phyloP scores from a whole-genome alignment of 495 filamentous ascomycete species.

The Talaromyces nanjingensis region DNA sequence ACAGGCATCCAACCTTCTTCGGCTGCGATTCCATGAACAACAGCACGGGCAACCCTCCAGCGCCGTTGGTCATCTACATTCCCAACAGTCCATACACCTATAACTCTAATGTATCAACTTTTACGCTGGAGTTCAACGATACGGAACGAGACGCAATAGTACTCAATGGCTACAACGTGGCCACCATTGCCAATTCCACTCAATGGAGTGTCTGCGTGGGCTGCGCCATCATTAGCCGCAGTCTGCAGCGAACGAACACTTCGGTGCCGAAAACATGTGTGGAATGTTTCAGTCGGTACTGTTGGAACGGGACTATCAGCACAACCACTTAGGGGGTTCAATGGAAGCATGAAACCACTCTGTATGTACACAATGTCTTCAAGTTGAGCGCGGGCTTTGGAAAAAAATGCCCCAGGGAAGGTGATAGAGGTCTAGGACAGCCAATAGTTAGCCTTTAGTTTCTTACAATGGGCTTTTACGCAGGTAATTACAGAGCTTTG shows the following conservation, averaged over 20 bases:
- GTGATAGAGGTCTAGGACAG: no score
- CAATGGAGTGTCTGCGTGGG: constrained; percentile 75
- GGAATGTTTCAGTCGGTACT: constrained; percentile 72
- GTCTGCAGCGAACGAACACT: constrained; percentile 59
- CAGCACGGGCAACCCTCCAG: constrained; percentile 20
- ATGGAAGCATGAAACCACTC: no score
- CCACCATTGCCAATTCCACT: constrained; percentile 74
- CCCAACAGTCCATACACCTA: constrained; percentile 77
- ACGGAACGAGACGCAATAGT: constrained; percentile 68
- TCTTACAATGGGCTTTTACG: no score
- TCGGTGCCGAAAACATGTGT: constrained; percentile 59
- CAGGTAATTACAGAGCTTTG: no score
- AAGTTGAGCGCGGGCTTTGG: no score
- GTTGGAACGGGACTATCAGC: constrained; percentile 70
- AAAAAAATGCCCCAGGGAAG: no score
- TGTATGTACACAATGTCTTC: no score
- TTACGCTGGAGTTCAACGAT: constrained; percentile 52
- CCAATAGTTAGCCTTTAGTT: no score
- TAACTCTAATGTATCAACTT: constrained; percentile 69
- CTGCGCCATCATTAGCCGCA: constrained; percentile 78
- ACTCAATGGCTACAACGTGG: constrained; percentile 74
- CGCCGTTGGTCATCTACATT: constrained; percentile 83
- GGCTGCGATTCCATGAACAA: constrained; percentile 80
- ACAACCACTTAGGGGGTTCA: constrained; percentile 10
- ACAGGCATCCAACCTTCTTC: constrained; percentile 85